Base-by-base conservation (phyloP, 75 land plant genomes). In the Ceratopteris richardii region DNA sequence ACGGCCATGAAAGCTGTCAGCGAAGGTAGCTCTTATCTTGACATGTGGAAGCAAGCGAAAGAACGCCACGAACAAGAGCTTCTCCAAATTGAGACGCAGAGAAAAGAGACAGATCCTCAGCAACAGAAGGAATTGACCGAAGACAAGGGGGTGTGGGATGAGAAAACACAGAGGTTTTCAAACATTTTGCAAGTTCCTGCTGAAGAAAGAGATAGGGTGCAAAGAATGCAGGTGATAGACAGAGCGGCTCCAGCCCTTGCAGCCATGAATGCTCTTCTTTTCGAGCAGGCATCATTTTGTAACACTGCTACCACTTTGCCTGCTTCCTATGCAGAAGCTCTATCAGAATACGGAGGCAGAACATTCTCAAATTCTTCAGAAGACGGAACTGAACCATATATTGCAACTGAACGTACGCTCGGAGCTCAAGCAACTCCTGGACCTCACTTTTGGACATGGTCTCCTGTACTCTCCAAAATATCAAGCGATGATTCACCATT, bases 391-490 rank as follows among this genome's bases (percentile, higher is more conserved):
- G 67, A 40, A 19, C 46, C 20, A 14, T 27, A 47, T 1, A 65
- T 54, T 46, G 63, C 58, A 4, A 29, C 74, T 48, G 43, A 31
- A 23, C 63, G 77, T 14, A 59, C 44, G 22, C 60, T 61, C 57
- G 62, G 74, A 24, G 25, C 17, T n/a, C 41, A 29, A 36, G 61
- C 47, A 22, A 71, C 88, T 52, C 98, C 98, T 50, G 98, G 98
- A 56, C 98, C 98, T 57, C 85, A 86, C 72, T 93, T 93, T 60
- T 93, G 98, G 96, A 70, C 96, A 25, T 90, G 98, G 98, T 53
- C 83, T 18, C 96, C 96, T 25, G 86, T 89, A 50, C 31, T 54
- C 21, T 43, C 14, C 23, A 63, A 64, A 23, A 52, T 18, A 1
- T 56, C 33, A 47, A 14, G 31, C 29, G 10, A 23, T n/a, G n/a